These are phyloP conservation scores for Magnolia sinica DNA, from an alignment of 164 flowering plant species.

Conservation along the genomic window DNA sequence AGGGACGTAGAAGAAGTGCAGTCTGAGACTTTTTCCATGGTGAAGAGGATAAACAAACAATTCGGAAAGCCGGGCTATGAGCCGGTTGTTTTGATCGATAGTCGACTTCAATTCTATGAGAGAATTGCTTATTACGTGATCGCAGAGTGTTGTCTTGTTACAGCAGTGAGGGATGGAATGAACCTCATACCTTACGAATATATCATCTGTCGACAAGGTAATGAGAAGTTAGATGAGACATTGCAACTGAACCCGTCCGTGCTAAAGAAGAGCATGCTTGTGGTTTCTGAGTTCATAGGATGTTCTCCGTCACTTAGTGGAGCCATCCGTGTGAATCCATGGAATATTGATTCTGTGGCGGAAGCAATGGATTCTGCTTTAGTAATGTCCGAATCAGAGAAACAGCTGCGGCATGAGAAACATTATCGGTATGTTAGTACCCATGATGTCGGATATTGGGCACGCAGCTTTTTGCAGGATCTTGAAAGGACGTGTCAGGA, in stretches of 20 bases:
- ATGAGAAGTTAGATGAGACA: constrained; percentile 33
- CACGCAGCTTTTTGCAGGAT: constrained; percentile 53
- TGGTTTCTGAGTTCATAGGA: constrained; percentile 61
- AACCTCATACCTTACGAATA: constrained; percentile 64
- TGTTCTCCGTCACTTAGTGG: constrained; percentile 69
- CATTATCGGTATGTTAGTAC: constrained; percentile 56
- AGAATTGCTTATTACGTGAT: constrained; percentile 49
- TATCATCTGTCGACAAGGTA: constrained; percentile 49
- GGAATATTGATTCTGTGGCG: constrained; percentile 60
- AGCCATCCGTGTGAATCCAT: constrained; percentile 60
- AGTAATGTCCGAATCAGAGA: constrained; percentile 39
- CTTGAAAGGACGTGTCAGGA: constrained; percentile 54
- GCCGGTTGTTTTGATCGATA: constrained; percentile 50
- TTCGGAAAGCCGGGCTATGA: constrained; percentile 45
- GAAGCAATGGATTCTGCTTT: constrained; percentile 61
- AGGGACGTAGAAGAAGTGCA: constrained; percentile 57
- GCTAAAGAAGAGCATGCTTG: constrained; percentile 63
- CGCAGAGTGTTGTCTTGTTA: constrained; percentile 63
- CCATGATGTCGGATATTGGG: constrained; percentile 66
- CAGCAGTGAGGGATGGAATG: constrained; percentile 70
- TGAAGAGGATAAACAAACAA: constrained; percentile 38
- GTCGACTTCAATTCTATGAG: constrained; percentile 51
- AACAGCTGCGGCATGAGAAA: constrained; percentile 58
- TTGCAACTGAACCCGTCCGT: constrained; percentile 30
- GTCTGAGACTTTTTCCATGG: constrained; percentile 42